A percentile compares a stretch with the other conserved stretches of the same genome.
Evolutionary conservation across 2,329 filamentous ascomycete genomes (phyloP).

Genomic region (Coniella vitis): DNA sequence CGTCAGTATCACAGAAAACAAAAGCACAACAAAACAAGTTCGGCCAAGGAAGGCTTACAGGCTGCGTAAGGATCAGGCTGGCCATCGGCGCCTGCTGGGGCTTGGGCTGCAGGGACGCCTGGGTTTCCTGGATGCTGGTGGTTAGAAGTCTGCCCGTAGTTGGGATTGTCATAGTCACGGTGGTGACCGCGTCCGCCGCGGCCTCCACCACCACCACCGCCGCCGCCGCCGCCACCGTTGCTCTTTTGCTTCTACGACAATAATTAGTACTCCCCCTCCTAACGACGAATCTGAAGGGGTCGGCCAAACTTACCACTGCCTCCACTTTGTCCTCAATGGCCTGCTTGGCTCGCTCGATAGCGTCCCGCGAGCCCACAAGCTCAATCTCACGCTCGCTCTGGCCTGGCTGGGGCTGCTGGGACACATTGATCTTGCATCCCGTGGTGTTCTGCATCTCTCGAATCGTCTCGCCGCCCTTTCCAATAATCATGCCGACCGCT

Average conservation of each 20-base stretch:
- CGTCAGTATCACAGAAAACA: slow-evolving; percentile 19
- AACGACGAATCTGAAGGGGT: neutral
- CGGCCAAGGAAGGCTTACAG: slow-evolving; percentile 42
- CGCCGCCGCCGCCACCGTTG: slow-evolving; percentile 36
- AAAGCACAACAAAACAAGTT: neutral
- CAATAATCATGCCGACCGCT: slow-evolving; percentile 93
- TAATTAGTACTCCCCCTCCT: slow-evolving; percentile 23
- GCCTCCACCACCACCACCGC: slow-evolving; percentile 25
- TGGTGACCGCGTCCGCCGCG: slow-evolving; percentile 35
- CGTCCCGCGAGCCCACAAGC: slow-evolving; percentile 68
- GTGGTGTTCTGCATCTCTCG: slow-evolving; percentile 85
- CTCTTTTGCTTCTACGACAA: slow-evolving; percentile 46
- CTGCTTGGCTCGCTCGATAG: slow-evolving; percentile 73
- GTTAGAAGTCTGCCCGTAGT: slow-evolving; percentile 42
- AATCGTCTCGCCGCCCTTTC: slow-evolving; percentile 89
- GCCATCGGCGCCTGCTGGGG: slow-evolving; percentile 38
- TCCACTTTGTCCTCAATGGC: slow-evolving; percentile 91
- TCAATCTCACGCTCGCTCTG: slow-evolving; percentile 83
- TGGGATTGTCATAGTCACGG: slow-evolving; percentile 49
- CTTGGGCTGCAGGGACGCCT: slow-evolving; percentile 32
- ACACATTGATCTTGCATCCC: slow-evolving; percentile 92
- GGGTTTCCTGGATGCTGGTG: slow-evolving; percentile 37
- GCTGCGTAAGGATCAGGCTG: slow-evolving; percentile 65
- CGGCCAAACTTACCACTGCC: slow-evolving; percentile 59
- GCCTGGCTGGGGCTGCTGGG: slow-evolving; percentile 67